Percentiles rank a stretch among this genome's conserved stretches.
These are phyloP conservation scores for Volvox africanus DNA, from an alignment of 139 green algal genomes.

Conservation along the genomic window DNA sequence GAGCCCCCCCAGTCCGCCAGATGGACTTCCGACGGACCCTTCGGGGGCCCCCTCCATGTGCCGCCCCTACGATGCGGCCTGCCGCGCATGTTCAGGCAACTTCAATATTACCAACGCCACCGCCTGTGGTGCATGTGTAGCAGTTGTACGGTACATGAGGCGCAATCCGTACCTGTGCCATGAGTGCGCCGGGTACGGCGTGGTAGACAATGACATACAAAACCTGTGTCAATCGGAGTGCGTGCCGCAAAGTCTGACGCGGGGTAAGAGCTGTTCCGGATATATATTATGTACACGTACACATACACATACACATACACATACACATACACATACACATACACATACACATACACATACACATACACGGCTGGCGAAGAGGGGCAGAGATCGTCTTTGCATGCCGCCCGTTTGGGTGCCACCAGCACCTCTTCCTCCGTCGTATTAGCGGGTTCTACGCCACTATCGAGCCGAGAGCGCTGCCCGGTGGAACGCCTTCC, in stretches of 20 bases:
- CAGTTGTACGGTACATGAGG: not conserved
- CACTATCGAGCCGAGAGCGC: too few relatives aligned
- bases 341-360: too few relatives aligned
- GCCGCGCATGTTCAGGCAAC: not conserved
- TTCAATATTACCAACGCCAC: conserved; percentile 1
- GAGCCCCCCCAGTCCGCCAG: not conserved
- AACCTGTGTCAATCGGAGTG: conserved; percentile 1
- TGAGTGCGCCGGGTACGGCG: conserved; percentile 9
- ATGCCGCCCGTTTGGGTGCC: too few relatives aligned
- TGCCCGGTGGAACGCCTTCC: too few relatives aligned
- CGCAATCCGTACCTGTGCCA: not conserved
- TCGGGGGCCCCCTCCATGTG: not conserved
- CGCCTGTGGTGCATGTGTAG: conserved; percentile 4
- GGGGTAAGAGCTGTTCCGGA: too few relatives aligned
- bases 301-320: too few relatives aligned
- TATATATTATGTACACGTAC: too few relatives aligned
- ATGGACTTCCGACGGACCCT: not conserved
- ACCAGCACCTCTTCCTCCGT: too few relatives aligned
- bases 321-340: too few relatives aligned
- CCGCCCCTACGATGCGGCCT: not conserved
- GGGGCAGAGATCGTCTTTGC: too few relatives aligned
- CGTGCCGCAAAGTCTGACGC: not conserved
- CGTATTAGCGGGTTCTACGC: too few relatives aligned
- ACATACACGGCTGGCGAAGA: too few relatives aligned
- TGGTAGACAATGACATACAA: not conserved